phyloP scores from a whole-genome alignment of 345 rosid genomes.

The Gossypium herbaceum region DNA sequence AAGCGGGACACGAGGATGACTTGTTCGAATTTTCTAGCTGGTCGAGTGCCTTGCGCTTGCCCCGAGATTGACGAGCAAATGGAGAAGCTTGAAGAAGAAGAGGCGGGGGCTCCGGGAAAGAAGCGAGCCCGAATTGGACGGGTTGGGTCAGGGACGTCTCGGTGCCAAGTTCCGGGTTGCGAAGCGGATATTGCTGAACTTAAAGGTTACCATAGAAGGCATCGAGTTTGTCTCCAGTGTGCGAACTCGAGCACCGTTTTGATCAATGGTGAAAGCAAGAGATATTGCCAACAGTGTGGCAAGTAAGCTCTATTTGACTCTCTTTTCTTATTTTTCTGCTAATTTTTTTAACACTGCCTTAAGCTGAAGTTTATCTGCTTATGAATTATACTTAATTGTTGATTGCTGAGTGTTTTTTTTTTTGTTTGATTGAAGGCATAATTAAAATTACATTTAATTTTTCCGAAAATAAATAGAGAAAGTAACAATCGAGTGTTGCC shows the following conservation, averaged over 20 bases:
- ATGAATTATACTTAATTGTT: not conserved
- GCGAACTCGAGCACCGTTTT: constrained; percentile 61
- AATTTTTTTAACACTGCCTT: not conserved
- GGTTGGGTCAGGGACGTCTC: constrained; percentile 28
- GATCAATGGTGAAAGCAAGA: constrained; percentile 64
- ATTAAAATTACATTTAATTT: not conserved
- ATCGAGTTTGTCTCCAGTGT: constrained; percentile 82
- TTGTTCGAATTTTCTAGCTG: constrained; percentile 87
- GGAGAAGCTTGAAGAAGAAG: constrained; percentile 49
- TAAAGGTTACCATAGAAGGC: constrained; percentile 87
- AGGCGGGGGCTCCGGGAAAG: constrained; percentile 43
- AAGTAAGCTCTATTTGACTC: constrained; percentile 41
- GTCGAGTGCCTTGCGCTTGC: constrained; percentile 77
- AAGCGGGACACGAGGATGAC: constrained; percentile 86
- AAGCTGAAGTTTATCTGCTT: not conserved
- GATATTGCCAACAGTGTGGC: constrained; percentile 99
- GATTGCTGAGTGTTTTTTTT: not conserved
- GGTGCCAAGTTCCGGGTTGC: constrained; percentile 83
- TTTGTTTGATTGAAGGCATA: not conserved
- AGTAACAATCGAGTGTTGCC: not conserved
- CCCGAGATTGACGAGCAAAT: constrained; percentile 79
- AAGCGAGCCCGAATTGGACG: constrained; percentile 50
- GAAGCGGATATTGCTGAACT: constrained; percentile 83
- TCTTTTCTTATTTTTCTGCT: not conserved
- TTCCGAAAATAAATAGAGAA: not conserved